Conservation (phyloP, 2,329 filamentous ascomycete species). For the Aureobasidium melanogenum region DNA sequence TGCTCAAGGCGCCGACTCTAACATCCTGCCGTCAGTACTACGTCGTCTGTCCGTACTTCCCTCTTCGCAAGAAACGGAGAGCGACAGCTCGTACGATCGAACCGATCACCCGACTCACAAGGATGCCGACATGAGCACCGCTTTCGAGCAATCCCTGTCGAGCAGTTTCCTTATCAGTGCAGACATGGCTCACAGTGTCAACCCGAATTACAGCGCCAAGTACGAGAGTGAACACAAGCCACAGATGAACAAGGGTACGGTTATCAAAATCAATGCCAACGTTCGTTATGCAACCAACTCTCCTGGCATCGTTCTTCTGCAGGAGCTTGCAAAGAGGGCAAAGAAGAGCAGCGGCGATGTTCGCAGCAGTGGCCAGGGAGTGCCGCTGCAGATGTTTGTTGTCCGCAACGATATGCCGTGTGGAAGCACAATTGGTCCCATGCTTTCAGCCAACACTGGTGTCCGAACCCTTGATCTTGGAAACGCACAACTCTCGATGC, state of each 20-base stretch:
- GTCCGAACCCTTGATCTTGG: conserved; percentile 84
- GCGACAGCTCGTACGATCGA: conserved; percentile 58
- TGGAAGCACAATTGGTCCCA: conserved; percentile 92
- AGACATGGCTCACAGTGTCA: conserved; percentile 94
- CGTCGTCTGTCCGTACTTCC: conserved; percentile 77
- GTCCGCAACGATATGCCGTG: conserved; percentile 92
- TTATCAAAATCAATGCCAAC: conserved; percentile 98
- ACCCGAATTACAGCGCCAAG: conserved; percentile 89
- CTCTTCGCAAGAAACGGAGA: conserved; percentile 44
- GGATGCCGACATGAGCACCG: conserved; percentile 60
- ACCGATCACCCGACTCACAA: conserved; percentile 31
- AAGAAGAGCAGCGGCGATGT: conserved; percentile 37
- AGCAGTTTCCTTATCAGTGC: conserved; percentile 91
- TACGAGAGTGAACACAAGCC: conserved; percentile 88
- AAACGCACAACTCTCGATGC: conserved; percentile 93
- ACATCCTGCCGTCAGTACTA: conserved; percentile 78
- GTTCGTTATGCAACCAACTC: conserved; percentile 95
- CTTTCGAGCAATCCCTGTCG: conserved; percentile 85
- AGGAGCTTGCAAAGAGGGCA: conserved; percentile 65
- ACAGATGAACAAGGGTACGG: conserved; percentile 91
- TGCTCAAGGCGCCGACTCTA: conserved; percentile 88
- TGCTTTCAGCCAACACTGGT: conserved; percentile 79
- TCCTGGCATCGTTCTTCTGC: conserved; percentile 83
- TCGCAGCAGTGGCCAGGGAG: conserved; percentile 49
- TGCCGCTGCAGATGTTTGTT: conserved; percentile 91